phyloP scores from a whole-genome alignment of 352 stramenopile genomes.

The Elongisporangium undulatum region DNA sequence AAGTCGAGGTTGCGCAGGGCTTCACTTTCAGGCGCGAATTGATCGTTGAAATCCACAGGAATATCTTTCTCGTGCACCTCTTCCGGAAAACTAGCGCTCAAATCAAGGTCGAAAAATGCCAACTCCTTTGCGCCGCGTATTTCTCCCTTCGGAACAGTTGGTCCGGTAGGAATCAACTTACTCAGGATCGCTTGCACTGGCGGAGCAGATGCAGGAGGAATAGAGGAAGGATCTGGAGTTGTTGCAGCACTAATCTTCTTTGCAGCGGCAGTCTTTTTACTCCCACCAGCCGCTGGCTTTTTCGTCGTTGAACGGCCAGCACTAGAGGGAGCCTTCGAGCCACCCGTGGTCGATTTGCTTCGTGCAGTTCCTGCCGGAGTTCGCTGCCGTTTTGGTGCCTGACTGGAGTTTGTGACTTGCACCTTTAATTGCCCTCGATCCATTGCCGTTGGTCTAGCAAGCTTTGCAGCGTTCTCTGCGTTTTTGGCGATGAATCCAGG shows the following conservation, averaged over 20 bases:
- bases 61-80: constrained; percentile 66
- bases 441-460: constrained; percentile 1
- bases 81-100: constrained; percentile 21
- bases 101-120: constrained; percentile 27
- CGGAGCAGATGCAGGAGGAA: constrained; percentile 3
- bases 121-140: constrained; percentile 58
- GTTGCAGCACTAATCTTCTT: neutral
- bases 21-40: constrained; percentile 55
- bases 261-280: neutral
- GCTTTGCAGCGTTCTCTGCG: neutral
- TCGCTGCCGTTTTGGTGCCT: constrained; percentile 29
- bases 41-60: constrained; percentile 59
- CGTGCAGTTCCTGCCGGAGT: constrained; percentile 8
- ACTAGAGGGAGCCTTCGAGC: constrained; percentile 10
- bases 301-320: constrained; percentile 16
- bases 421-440: constrained; percentile 33
- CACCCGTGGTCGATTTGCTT: constrained; percentile 12
- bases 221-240: constrained; percentile 1
- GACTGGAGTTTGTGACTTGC: constrained; percentile 34
- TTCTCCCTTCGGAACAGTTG: constrained; percentile 51
- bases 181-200: constrained; percentile 27
- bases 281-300: constrained; percentile 6
- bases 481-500: constrained; percentile 40
- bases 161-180: constrained; percentile 57
- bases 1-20: constrained; percentile 72